phyloP scores from a whole-genome alignment of 352 stramenopile genomes.

The Pythium volutum region DNA sequence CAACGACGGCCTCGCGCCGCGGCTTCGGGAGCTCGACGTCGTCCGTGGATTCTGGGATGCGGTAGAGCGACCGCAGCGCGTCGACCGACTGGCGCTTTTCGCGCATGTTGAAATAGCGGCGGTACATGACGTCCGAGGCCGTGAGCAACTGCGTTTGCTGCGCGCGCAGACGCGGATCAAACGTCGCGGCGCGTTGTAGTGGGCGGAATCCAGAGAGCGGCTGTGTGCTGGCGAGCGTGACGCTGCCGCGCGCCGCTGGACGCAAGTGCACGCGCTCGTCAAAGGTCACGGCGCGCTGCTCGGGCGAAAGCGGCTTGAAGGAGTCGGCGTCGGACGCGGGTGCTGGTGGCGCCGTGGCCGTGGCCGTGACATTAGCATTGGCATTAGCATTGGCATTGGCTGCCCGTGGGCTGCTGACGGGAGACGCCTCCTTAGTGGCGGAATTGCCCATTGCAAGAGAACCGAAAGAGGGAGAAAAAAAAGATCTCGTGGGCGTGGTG shows the following conservation, averaged over 20 bases:
- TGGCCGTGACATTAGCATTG: neutral
- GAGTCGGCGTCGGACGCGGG: neutral
- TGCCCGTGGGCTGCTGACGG: neutral
- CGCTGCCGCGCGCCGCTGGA: conserved; percentile 20
- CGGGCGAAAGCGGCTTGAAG: conserved; percentile 64
- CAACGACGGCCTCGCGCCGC: conserved; percentile 63
- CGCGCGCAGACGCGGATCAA: conserved; percentile 61
- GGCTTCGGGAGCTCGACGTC: conserved; percentile 31
- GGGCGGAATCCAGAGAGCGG: conserved; percentile 67
- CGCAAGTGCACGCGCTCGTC: conserved; percentile 74
- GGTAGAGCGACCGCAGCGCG: conserved; percentile 44
- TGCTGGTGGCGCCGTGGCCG: neutral
- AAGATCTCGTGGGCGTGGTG: neutral
- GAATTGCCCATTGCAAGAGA: conserved; percentile 27
- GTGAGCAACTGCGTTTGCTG: conserved; percentile 55
- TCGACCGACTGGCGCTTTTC: conserved; percentile 47
- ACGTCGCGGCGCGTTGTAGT: conserved; percentile 75
- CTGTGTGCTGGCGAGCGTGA: conserved; percentile 44
- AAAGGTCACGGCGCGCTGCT: conserved; percentile 79
- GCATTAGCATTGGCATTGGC: no score
- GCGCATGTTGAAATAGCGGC: conserved; percentile 81
- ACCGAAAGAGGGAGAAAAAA: neutral
- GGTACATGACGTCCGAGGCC: conserved; percentile 76
- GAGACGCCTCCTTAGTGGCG: conserved; percentile 16
- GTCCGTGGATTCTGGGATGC: conserved; percentile 42